Evolutionary conservation across 805 yeast genomes (phyloP).

Genomic region (Priceomyces medius): DNA sequence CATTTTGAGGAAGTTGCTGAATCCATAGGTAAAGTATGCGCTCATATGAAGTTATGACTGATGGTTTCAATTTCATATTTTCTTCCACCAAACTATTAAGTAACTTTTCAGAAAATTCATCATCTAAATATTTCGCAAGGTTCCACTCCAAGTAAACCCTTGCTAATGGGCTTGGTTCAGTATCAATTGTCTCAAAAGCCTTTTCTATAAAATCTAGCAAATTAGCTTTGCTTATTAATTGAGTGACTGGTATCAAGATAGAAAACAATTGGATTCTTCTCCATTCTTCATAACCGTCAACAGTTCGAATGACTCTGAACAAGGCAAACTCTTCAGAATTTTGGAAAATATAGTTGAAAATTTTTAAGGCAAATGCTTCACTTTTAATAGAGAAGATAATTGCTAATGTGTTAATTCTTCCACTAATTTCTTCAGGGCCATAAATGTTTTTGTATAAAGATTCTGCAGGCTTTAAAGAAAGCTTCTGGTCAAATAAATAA

Average conservation of each 20-base stretch:
- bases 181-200: conserved; percentile 37
- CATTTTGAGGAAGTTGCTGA: conserved; percentile 34
- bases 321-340: conserved; percentile 42
- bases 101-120: conserved; percentile 10
- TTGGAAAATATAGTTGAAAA: conserved; percentile 38
- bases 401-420: conserved; percentile 50
- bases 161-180: conserved; percentile 77
- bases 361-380: conserved; percentile 22
- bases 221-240: conserved; percentile 9
- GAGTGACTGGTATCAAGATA: conserved; percentile 36
- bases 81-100: conserved; percentile 17
- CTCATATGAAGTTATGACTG: conserved; percentile 60
- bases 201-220: conserved; percentile 21
- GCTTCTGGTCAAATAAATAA: conserved; percentile 45
- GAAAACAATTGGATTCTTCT: conserved; percentile 57
- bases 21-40: conserved; percentile 59
- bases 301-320: conserved; percentile 49
- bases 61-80: conserved; percentile 41
- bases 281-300: conserved; percentile 71
- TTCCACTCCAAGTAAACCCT: conserved; percentile 82
- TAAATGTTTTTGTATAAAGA: conserved; percentile 48
- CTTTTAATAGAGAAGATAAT: conserved; percentile 38
- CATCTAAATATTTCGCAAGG: conserved; percentile 44
- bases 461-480: conserved; percentile 24
- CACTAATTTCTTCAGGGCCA: conserved; percentile 57